A percentile compares a stretch with the other conserved stretches of the same genome.
Evolutionary conservation across 495 filamentous ascomycete species (phyloP).

Genomic region (Hypoxylon rickii): DNA sequence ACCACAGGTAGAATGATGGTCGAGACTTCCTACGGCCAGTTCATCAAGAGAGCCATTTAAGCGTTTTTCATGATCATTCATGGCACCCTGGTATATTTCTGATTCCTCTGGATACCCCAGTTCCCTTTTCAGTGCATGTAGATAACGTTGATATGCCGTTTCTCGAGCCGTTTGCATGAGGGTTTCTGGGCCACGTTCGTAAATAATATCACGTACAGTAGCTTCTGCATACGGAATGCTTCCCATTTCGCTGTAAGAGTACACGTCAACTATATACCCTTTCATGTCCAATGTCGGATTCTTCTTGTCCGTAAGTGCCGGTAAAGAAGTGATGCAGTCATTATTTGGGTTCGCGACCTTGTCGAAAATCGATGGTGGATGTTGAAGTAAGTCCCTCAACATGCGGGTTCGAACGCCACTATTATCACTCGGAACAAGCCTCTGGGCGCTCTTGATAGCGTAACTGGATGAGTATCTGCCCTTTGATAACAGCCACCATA

Average conservation of each 20-base stretch:
- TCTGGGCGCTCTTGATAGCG: constrained; percentile 4
- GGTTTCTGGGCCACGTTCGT: constrained; percentile 5
- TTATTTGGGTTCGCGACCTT: constrained; percentile 11
- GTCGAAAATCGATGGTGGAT: constrained; percentile 14
- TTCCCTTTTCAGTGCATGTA: constrained; percentile 3
- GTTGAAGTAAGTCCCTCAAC: not conserved
- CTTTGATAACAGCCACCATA: constrained; percentile 28
- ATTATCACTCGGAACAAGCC: not conserved
- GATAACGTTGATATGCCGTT: not conserved
- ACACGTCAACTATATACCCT: constrained; percentile 17
- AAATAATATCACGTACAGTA: constrained; percentile 12
- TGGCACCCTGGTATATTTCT: no score
- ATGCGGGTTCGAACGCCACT: constrained; percentile 1
- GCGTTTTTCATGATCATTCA: no score
- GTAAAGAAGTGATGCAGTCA: not conserved
- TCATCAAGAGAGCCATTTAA: no score
- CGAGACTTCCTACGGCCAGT: no score
- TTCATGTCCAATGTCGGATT: not conserved
- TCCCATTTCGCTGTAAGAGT: not conserved
- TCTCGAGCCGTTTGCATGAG: constrained; percentile 1
- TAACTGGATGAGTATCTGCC: constrained; percentile 14
- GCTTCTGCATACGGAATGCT: constrained; percentile 4
- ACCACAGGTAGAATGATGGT: no score
- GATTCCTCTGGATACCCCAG: no score
- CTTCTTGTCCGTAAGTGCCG: not conserved